Evolutionary conservation across 2,329 filamentous ascomycete genomes (phyloP), one percentile per base, ranked within the genome.

Genomic region (Penicillium sp.): DNA sequence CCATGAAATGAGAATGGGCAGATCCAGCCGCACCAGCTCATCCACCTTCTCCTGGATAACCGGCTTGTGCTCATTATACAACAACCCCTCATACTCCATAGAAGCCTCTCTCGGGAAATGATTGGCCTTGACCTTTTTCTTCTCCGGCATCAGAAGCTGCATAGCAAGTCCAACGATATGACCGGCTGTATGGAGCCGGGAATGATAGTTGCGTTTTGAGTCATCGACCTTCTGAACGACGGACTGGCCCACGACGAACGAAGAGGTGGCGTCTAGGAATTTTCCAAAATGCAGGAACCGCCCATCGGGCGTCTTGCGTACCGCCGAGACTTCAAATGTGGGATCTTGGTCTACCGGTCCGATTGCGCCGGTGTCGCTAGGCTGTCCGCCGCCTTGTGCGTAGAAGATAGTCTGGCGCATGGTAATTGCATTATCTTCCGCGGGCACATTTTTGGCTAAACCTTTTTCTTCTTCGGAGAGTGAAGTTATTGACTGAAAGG

Each of bases 181-280:
- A 3, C 63, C 63, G 21, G 59, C 63, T n/a, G 62, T 64, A 51
- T 65, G 63, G 10, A 64, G 51, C 7, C 61, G 60, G 6, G 63
- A 65, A 45, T 64, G 61, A 33, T 62, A 60, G 19, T 63, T 53
- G 3, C 63, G 61, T 33, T 58, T 61, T 13, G 49, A 53, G 35
- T 44, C 47, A 45, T 65, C 55, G 26, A 65, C 59, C 8, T 6
- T 54, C 29, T 64, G 60, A 4, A 57, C 40, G 3, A 64, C 60
- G 15, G 29, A 37, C 15, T 60, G 55, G 22, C 58, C 57, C 7
- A 48, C 37, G 1, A 37, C 10, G 9, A 64, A 58, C 1, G 38
- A 4, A 4, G 45, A 19, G 2, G 33, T n/a, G 13, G 33, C 9
- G 3, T 44, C 42, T 7, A 17, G 19, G 2, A 52, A 53, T 32